Conservation (phyloP, 495 filamentous ascomycete species). For the Oleoguttula mirabilis region DNA sequence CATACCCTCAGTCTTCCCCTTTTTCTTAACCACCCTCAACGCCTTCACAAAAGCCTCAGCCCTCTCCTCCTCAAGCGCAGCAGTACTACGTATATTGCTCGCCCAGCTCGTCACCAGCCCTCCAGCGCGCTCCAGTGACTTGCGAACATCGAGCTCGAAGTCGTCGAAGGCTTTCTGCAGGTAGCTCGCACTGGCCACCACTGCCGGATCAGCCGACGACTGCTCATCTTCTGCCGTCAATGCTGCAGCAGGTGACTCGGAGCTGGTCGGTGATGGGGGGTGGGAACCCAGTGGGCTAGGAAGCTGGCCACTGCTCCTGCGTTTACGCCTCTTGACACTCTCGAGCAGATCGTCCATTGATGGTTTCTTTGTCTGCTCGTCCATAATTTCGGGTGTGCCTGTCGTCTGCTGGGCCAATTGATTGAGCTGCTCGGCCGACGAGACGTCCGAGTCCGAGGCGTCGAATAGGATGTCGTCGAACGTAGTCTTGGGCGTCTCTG, state of each 20-base stretch:
- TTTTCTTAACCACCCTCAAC: conserved; percentile 3
- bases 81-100: conserved; percentile 3
- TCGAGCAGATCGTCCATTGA: conserved; percentile 15
- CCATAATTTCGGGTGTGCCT: background rate
- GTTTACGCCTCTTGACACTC: conserved; percentile 14
- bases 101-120: conserved; percentile 6
- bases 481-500: background rate
- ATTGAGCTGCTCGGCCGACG: conserved; percentile 1
- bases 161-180: conserved; percentile 16
- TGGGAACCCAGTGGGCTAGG: conserved; percentile 12
- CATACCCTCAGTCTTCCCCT: no score
- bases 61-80: conserved; percentile 2
- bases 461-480: conserved; percentile 15
- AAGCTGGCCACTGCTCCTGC: conserved; percentile 1
- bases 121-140: conserved; percentile 10
- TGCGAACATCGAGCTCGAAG: conserved; percentile 12
- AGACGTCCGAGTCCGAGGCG: background rate
- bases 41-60: conserved; percentile 4
- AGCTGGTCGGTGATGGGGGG: conserved; percentile 5
- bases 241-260: background rate
- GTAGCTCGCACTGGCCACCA: background rate
- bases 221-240: background rate
- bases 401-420: background rate
- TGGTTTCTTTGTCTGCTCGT: conserved; percentile 8
- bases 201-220: background rate